Conservation (phyloP, 176 grass and related monocot species). For the Oryza glaberrima region DNA sequence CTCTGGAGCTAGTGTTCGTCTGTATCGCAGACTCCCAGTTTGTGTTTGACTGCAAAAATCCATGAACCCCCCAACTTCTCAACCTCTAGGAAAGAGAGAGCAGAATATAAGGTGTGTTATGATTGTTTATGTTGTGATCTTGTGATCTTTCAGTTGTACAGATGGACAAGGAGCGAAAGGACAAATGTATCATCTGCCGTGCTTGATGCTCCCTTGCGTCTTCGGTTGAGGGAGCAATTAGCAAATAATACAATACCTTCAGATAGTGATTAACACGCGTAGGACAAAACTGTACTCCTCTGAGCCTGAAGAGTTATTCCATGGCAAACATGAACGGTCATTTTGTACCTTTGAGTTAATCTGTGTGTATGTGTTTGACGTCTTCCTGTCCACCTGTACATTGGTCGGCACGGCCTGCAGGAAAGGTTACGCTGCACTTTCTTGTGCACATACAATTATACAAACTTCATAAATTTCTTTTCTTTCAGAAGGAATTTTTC, state of each 20-base stretch:
- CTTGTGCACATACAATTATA: too few species aligned
- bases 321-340: background rate
- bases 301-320: conserved; percentile 1
- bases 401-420: background rate
- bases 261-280: background rate
- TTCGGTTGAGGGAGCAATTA: background rate
- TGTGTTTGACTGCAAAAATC: background rate
- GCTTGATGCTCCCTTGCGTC: conserved; percentile 16
- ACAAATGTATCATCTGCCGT: conserved; percentile 10
- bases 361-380: background rate
- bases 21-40: background rate
- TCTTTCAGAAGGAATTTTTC: background rate
- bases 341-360: background rate
- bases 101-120: background rate
- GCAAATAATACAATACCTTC: conserved; percentile 1
- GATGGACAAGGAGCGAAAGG: conserved; percentile 19
- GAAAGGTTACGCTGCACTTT: background rate
- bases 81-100: background rate
- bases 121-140: conserved; percentile 21
- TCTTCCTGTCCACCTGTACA: background rate
- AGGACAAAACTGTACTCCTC: background rate
- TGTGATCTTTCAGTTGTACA: conserved; percentile 18
- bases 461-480: background rate
- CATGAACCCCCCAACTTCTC: background rate
- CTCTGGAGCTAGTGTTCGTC: background rate